Conservation (phyloP, 768 basidiomycete species). For the Paxillus involutus region DNA sequence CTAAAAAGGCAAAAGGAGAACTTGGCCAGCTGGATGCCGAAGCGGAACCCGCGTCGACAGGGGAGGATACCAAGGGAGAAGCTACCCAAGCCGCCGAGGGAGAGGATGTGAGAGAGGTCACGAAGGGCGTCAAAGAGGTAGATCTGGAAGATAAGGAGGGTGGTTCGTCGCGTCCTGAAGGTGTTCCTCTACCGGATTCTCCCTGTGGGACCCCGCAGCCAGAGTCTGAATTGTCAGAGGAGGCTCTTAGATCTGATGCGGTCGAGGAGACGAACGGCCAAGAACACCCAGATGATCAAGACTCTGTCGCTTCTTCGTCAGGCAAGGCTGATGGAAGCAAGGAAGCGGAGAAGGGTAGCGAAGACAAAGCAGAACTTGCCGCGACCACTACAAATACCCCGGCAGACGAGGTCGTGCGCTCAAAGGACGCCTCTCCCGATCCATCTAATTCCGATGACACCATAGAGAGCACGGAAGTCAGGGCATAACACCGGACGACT, state of each 20-base stretch:
- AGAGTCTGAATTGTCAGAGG: slow-evolving; percentile 8
- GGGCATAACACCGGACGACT: slow-evolving; percentile 13
- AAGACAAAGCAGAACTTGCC: slow-evolving; percentile 3
- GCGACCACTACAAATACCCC: neutral
- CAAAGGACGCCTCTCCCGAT: slow-evolving; percentile 4
- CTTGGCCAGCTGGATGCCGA: slow-evolving; percentile 28
- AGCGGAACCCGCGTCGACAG: slow-evolving; percentile 19
- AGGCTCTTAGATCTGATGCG: neutral
- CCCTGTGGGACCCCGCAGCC: slow-evolving; percentile 26
- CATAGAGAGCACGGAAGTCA: slow-evolving; percentile 17
- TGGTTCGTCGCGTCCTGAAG: slow-evolving; percentile 28
- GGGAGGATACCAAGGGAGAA: slow-evolving; percentile 8
- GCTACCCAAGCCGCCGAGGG: slow-evolving; percentile 26
- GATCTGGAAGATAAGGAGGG: slow-evolving; percentile 48
- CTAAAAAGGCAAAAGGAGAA: slow-evolving; percentile 35
- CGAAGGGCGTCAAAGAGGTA: slow-evolving; percentile 67
- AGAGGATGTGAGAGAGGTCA: slow-evolving; percentile 69
- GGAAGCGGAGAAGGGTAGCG: neutral
- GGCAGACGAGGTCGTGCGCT: slow-evolving; percentile 5
- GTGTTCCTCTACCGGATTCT: slow-evolving; percentile 39
- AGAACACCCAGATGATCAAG: slow-evolving; percentile 9
- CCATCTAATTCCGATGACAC: slow-evolving; percentile 7
- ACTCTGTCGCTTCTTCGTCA: slow-evolving; percentile 26
- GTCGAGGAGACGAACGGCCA: slow-evolving; percentile 13
- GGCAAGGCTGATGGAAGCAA: slow-evolving; percentile 6